Base-by-base conservation (phyloP, 148 eudicot genomes). In the Diospyros lotus region DNA sequence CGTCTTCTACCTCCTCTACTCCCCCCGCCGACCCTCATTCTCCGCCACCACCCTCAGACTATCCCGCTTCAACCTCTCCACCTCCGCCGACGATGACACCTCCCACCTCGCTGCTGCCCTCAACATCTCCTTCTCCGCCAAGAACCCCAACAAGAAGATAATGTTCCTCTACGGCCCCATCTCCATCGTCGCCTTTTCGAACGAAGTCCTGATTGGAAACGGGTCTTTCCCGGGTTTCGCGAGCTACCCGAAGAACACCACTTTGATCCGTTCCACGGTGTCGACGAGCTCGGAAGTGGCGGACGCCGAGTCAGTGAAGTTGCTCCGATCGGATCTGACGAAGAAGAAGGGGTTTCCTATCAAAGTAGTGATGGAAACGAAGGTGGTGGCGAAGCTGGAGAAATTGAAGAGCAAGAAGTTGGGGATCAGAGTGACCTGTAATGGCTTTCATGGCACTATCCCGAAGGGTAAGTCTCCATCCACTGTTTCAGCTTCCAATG, bases 21-120 rank as follows among this genome's bases (percentile, higher is more conserved):
- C 81, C 75, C 98, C 97, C 2, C 89, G 86, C 43, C 91, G 90
- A 70, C 97, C 98, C 0, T 62, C 84, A 2, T 94, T 94, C 83
- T 58, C 93, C 1, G 79, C 88, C 60, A 53, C 90, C 6, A 79
- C 94, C 10, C 77, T 91, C 71, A 78, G 79, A 56, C 77, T 90
- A 77, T 69, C 88, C 28, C 51, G 75, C 0, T 91, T 91, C 79
- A 94, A 91, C 75, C 83, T 94, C 76, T 65, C 93, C 43, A 72
- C 88, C 5, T 14, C 89, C 18, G 84, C 81, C 61, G 8, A 83
- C 12, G 80, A 85, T 53, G 90, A 85, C 66, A 18, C 86, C 43
- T 75, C 81, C 45, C 85, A 64, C 71, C 83, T 89, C 63, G 65
- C 80, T 8, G 70, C 98, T 6, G 67, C 58, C 3, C 52, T 94